phyloP scores from a whole-genome alignment of 2,329 filamentous ascomycete genomes.

The Ascochyta viciae-villosae region DNA sequence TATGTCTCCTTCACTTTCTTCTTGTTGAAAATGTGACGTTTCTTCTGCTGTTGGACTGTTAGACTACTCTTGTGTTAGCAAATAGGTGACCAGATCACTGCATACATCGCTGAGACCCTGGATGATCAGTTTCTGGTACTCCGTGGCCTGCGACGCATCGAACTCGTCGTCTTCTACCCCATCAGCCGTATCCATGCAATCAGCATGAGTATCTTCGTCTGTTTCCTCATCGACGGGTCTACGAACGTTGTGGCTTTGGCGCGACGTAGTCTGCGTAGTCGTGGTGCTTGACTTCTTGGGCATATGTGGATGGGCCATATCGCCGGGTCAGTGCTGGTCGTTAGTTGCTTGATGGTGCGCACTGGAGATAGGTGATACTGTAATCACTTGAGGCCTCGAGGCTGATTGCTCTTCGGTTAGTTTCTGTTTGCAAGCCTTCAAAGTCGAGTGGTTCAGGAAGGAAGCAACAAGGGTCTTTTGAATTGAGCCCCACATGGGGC shows the following conservation, averaged over 20 bases:
- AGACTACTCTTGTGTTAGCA: not conserved
- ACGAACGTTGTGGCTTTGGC: conserved; percentile 16
- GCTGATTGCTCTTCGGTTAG: not conserved
- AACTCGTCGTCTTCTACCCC: conserved; percentile 6
- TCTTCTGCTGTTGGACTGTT: conserved; percentile 32
- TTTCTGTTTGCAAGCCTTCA: not conserved
- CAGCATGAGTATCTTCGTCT: conserved; percentile 3
- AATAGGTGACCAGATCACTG: not conserved
- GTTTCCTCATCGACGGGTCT: conserved; percentile 15
- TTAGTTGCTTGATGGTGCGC: conserved; percentile 20
- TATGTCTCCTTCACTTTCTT: conserved; percentile 31
- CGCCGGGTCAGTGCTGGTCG: conserved; percentile 17
- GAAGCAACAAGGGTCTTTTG: conserved; percentile 4
- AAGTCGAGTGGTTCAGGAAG: not conserved
- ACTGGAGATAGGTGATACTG: conserved; percentile 9
- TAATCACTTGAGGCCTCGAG: not conserved
- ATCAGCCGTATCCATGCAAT: conserved; percentile 12
- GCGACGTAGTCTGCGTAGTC: conserved; percentile 10
- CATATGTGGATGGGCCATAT: conserved; percentile 25
- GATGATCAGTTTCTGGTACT: conserved; percentile 27
- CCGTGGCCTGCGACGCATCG: conserved; percentile 15
- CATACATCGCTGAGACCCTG: conserved; percentile 35
- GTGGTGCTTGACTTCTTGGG: conserved; percentile 18
- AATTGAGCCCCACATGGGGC: conserved; percentile 7
- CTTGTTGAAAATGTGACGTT: conserved; percentile 30